A percentile compares a stretch with the other conserved stretches of the same genome.
Evolutionary conservation across 2,329 filamentous ascomycete genomes (phyloP).

Genomic region (Emericellopsis atlantica): DNA sequence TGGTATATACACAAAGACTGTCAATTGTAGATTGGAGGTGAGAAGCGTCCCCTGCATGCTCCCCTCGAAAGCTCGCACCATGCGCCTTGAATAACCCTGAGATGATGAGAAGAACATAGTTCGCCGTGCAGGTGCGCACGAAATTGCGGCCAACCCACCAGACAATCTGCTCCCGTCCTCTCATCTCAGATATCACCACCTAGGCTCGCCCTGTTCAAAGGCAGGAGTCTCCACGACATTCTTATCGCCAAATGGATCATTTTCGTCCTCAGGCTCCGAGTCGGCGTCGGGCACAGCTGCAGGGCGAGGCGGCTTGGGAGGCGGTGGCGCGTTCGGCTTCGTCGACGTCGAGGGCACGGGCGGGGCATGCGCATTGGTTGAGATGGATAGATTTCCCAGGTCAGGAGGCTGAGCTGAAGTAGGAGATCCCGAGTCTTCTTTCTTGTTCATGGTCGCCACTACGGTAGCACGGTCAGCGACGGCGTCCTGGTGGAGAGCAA

Average conservation of each 20-base stretch:
- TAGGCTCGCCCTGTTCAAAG: slow-evolving; percentile 15
- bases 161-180: too few species aligned
- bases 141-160: too few species aligned
- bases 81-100: too few species aligned
- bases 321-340: slow-evolving; percentile 37
- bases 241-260: slow-evolving; percentile 76
- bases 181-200: slow-evolving; percentile 10
- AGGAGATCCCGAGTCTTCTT: slow-evolving; percentile 29
- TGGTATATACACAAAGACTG: too few species aligned
- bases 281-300: slow-evolving; percentile 25
- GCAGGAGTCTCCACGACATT: slow-evolving; percentile 46
- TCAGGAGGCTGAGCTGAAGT: slow-evolving; percentile 25
- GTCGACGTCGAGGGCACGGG: slow-evolving; percentile 31
- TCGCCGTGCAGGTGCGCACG: too few species aligned
- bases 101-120: too few species aligned
- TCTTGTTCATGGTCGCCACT: slow-evolving; percentile 42
- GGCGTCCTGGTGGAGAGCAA: background rate
- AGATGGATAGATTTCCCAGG: slow-evolving; percentile 30
- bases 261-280: slow-evolving; percentile 57
- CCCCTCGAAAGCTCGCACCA: too few species aligned
- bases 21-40: too few species aligned
- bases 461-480: slow-evolving; percentile 9
- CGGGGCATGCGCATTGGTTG: slow-evolving; percentile 26
- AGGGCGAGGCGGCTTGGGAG: slow-evolving; percentile 24
- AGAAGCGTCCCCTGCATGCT: too few species aligned